Evolutionary conservation across 352 stramenopile species (phyloP).

Genomic region (Globisporangium cylindrosporum): DNA sequence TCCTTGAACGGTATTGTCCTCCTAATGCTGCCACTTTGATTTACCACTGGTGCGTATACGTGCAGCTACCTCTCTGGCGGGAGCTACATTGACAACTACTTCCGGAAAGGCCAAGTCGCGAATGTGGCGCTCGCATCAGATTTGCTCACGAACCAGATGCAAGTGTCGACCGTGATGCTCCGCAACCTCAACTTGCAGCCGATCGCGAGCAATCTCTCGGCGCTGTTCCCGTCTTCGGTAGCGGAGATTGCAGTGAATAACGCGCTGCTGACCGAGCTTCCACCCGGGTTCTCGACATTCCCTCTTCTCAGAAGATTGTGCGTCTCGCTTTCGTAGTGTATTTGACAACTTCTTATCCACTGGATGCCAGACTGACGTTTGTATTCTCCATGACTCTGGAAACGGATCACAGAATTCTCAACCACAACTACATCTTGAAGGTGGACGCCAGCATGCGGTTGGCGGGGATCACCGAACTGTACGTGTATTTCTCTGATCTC

Average conservation of each 20-base stretch:
- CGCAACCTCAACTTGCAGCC: neutral
- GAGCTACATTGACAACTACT: neutral
- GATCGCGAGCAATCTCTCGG: neutral
- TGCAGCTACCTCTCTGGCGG: neutral
- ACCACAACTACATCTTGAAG: neutral
- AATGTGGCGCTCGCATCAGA: constrained; percentile 6
- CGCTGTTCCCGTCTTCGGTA: neutral
- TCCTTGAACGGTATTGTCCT: too few species aligned
- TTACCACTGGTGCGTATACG: neutral
- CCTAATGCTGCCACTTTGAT: neutral
- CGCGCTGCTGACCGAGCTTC: neutral
- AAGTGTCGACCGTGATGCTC: neutral
- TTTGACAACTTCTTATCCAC: too few species aligned
- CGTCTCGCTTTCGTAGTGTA: neutral
- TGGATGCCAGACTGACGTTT: neutral
- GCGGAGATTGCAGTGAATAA: neutral
- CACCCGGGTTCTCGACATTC: neutral
- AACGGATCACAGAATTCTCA: neutral
- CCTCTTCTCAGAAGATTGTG: neutral
- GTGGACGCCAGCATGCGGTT: neutral
- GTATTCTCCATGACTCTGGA: neutral
- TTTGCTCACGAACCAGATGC: neutral
- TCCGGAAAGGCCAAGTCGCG: neutral
- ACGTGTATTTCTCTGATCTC: neutral
- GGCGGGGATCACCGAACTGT: neutral